Percentiles rank a stretch among this genome's conserved stretches.
These are phyloP conservation scores for Penicillium parvum DNA, from an alignment of 495 filamentous ascomycete genomes.

Conservation along the genomic window DNA sequence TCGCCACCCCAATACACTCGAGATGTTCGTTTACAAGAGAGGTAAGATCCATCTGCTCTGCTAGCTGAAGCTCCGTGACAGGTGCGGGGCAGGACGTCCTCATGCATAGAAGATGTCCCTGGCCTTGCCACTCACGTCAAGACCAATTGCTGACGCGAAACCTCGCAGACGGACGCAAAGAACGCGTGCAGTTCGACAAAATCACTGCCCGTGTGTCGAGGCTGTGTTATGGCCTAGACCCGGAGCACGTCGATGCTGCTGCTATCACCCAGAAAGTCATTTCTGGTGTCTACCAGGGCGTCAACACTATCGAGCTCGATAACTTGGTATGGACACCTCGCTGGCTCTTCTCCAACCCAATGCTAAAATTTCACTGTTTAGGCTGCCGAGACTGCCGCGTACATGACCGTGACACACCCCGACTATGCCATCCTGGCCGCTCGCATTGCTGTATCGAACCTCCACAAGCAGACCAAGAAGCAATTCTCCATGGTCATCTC, in stretches of 20 bases:
- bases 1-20: constrained; percentile 19
- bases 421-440: constrained; percentile 99
- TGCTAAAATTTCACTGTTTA: constrained; percentile 33
- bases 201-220: constrained; percentile 97
- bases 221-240: constrained; percentile 93
- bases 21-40: constrained; percentile 69
- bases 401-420: constrained; percentile 99
- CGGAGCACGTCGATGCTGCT: constrained; percentile 94
- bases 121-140: constrained; percentile 25
- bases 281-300: constrained; percentile 97
- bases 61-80: not conserved
- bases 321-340: constrained; percentile 70
- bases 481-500: constrained; percentile 92
- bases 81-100: constrained; percentile 6
- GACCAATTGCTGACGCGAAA: constrained; percentile 19
- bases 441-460: constrained; percentile 97
- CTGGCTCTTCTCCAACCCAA: not conserved
- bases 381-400: constrained; percentile 98
- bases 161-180: constrained; percentile 88
- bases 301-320: constrained; percentile 91
- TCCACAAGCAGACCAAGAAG: constrained; percentile 99
- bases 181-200: constrained; percentile 99
- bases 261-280: constrained; percentile 99
- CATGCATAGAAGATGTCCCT: not conserved
- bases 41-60: constrained; percentile 44